Conservation (phyloP, 441 rosid genomes). For the Corymbia calophylla region DNA sequence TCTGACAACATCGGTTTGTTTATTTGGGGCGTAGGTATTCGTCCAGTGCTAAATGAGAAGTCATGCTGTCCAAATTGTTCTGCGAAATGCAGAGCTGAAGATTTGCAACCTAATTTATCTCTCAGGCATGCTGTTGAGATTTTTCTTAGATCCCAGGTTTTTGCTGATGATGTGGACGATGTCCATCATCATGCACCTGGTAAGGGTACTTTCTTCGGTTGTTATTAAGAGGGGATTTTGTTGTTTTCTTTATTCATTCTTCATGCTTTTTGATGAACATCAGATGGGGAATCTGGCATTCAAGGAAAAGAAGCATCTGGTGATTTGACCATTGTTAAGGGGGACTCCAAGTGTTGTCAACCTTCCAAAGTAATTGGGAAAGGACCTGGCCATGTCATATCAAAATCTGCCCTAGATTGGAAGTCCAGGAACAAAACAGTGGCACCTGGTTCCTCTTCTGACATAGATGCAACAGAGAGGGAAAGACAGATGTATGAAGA, state of each 20-base stretch:
- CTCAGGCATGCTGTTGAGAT: slow-evolving; percentile 40
- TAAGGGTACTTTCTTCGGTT: neutral
- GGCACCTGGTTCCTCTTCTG: slow-evolving; percentile 3
- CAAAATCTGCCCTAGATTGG: slow-evolving; percentile 7
- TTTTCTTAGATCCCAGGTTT: slow-evolving; percentile 30
- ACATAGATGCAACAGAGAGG: slow-evolving; percentile 2
- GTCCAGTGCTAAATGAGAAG: slow-evolving; percentile 24
- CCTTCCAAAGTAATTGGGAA: slow-evolving; percentile 24
- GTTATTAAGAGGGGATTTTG: neutral
- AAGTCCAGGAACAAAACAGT: neutral
- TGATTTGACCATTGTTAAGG: slow-evolving; percentile 21
- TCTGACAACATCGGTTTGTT: neutral
- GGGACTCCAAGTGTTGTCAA: slow-evolving; percentile 8
- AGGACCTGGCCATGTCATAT: slow-evolving; percentile 26
- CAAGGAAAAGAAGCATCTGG: slow-evolving; percentile 33
- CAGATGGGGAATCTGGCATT: slow-evolving; percentile 54
- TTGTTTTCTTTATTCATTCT: neutral
- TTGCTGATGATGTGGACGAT: slow-evolving; percentile 18
- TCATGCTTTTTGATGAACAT: neutral
- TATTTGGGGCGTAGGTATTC: slow-evolving; percentile 29
- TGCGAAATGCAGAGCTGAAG: slow-evolving; percentile 27
- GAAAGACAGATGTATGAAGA: slow-evolving; percentile 3
- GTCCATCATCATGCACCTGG: slow-evolving; percentile 32
- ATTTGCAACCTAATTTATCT: slow-evolving; percentile 48
- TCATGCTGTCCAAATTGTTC: slow-evolving; percentile 44